These are phyloP conservation scores for Arthrobotrys musiformis DNA, from an alignment of 2,329 filamentous ascomycete species.

Conservation along the genomic window DNA sequence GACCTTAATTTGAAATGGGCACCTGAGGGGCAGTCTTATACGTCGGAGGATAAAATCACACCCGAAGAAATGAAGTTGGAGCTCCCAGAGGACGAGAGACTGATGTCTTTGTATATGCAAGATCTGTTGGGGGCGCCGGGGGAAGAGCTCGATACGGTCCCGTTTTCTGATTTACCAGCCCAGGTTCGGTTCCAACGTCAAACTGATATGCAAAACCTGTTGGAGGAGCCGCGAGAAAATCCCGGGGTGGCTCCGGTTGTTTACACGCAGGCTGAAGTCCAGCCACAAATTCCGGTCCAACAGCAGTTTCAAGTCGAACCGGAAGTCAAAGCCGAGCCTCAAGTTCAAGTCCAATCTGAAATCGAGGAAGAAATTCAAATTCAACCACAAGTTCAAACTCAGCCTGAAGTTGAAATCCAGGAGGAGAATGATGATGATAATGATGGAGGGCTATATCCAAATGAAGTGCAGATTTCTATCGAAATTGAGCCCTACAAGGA, in stretches of 20 bases:
- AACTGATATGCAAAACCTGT: not conserved
- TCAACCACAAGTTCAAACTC: not conserved
- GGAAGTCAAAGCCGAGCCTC: not conserved
- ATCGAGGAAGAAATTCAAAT: too few relatives aligned
- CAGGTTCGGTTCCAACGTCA: not conserved
- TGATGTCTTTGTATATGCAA: not conserved
- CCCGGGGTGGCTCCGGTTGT: not conserved
- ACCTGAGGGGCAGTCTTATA: not conserved
- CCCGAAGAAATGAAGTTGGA: not conserved
- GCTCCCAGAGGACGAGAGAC: not conserved
- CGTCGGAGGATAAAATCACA: not conserved
- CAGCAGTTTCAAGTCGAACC: not conserved
- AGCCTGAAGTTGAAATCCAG: not conserved
- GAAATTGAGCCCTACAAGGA: not conserved
- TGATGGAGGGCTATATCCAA: too few relatives aligned
- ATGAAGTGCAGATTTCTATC: not conserved
- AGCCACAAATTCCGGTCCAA: not conserved
- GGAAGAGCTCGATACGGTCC: not conserved
- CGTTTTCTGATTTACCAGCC: not conserved
- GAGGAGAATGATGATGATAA: too few relatives aligned
- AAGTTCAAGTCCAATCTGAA: not conserved
- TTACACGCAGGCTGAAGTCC: not conserved
- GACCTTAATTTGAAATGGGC: not conserved
- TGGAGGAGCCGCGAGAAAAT: not conserved
- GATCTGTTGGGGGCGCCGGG: not conserved